These are phyloP conservation scores for Fusarium abutilonis DNA, from an alignment of 2,329 filamentous ascomycete genomes.

Conservation along the genomic window DNA sequence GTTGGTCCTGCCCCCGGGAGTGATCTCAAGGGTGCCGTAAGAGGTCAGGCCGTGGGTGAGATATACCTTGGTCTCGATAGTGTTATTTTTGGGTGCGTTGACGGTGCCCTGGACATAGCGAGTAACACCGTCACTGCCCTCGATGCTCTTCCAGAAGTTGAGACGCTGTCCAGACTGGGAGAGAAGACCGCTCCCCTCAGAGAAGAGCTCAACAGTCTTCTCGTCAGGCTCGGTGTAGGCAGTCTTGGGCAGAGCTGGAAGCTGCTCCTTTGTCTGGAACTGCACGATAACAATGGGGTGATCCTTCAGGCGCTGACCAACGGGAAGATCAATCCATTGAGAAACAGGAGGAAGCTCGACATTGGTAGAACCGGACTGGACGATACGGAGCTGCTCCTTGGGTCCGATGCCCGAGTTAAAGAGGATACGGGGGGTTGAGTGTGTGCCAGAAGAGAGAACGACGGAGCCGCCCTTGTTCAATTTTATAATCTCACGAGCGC, in stretches of 20 bases:
- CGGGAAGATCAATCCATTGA: constrained; percentile 68
- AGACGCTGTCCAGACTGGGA: constrained; percentile 57
- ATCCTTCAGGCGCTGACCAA: constrained; percentile 66
- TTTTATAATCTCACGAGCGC: constrained; percentile 66
- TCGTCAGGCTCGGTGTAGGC: constrained; percentile 44
- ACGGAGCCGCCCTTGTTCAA: constrained; percentile 70
- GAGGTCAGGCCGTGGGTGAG: constrained; percentile 61
- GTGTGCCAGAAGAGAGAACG: constrained; percentile 72
- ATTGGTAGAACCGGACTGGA: constrained; percentile 56
- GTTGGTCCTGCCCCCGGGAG: constrained; percentile 52
- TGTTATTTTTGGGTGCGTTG: constrained; percentile 55
- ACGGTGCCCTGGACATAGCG: constrained; percentile 57
- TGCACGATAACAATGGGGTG: constrained; percentile 54
- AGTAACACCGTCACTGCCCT: constrained; percentile 51
- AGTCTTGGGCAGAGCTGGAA: constrained; percentile 33
- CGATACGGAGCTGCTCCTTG: constrained; percentile 64
- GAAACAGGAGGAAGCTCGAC: constrained; percentile 59
- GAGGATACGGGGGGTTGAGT: constrained; percentile 73
- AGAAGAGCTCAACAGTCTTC: constrained; percentile 46
- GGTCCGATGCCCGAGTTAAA: constrained; percentile 70
- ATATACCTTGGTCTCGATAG: constrained; percentile 59
- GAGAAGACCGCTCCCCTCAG: constrained; percentile 53
- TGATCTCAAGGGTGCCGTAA: constrained; percentile 55
- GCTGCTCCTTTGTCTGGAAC: constrained; percentile 43
- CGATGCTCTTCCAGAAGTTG: constrained; percentile 58